phyloP scores from a whole-genome alignment of 2,329 filamentous ascomycete genomes.

The Fusarium duplospermum region DNA sequence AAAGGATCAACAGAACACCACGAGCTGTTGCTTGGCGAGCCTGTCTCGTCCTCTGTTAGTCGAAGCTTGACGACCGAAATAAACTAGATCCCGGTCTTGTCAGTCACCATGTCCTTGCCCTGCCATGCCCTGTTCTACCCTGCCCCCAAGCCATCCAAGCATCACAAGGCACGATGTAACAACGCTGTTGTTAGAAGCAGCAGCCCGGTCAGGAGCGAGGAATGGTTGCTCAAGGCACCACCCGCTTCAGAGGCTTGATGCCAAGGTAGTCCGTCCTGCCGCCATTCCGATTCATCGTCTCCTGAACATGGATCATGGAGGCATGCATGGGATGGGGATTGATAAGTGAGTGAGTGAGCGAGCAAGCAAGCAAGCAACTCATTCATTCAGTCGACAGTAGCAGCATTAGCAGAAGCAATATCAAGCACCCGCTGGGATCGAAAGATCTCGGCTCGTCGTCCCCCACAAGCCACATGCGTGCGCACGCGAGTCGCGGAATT shows the following conservation, averaged over 20 bases:
- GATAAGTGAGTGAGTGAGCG: neutral
- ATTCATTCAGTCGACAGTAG: neutral
- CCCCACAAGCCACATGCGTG: conserved; percentile 33
- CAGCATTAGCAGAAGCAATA: neutral
- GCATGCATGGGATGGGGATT: neutral
- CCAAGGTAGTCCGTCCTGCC: conserved; percentile 6
- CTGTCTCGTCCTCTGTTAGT: neutral
- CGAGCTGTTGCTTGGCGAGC: neutral
- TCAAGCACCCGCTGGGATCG: conserved; percentile 7
- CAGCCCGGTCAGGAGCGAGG: conserved; percentile 6
- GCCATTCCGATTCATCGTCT: conserved; percentile 12
- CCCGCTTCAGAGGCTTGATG: conserved; percentile 11
- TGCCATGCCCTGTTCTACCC: neutral
- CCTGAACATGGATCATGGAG: conserved; percentile 10
- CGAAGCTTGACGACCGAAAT: conserved; percentile 22
- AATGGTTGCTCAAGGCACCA: neutral
- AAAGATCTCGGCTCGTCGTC: conserved; percentile 36
- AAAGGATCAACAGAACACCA: conserved; percentile 6
- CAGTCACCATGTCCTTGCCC: conserved; percentile 1
- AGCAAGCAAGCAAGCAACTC: neutral
- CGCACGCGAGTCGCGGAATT: conserved; percentile 22
- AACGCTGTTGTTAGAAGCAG: neutral
- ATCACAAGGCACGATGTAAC: conserved; percentile 2
- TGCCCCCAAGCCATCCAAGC: conserved; percentile 2
- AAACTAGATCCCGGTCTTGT: conserved; percentile 16